phyloP scores from a whole-genome alignment of 352 stramenopile species.

The Phytophthora multivora region DNA sequence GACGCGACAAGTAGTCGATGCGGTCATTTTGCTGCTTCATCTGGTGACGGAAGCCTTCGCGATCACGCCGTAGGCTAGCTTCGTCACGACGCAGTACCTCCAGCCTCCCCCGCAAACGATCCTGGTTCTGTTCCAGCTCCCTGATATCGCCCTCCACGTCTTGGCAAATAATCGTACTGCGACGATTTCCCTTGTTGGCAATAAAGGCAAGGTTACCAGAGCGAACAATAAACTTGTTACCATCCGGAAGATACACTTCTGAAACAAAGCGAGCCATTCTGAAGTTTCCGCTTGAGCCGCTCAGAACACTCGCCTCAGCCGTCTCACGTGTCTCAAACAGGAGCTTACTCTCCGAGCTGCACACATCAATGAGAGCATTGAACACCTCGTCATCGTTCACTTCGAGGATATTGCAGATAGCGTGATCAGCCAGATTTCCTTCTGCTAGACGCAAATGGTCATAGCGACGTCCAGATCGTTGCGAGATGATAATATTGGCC shows the following conservation, averaged over 20 bases:
- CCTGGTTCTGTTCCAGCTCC: slow-evolving; percentile 58
- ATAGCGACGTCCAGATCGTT: slow-evolving; percentile 60
- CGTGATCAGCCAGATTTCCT: slow-evolving; percentile 52
- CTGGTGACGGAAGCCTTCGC: slow-evolving; percentile 47
- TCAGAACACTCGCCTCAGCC: slow-evolving; percentile 61
- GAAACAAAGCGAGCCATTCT: slow-evolving; percentile 67
- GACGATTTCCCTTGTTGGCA: slow-evolving; percentile 64
- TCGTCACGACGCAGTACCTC: slow-evolving; percentile 66
- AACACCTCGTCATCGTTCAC: slow-evolving; percentile 80
- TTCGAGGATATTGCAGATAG: slow-evolving; percentile 81
- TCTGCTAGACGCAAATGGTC: slow-evolving; percentile 59
- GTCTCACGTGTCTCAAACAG: slow-evolving; percentile 65
- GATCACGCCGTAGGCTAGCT: slow-evolving; percentile 42
- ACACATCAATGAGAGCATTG: slow-evolving; percentile 81
- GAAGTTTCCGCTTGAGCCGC: slow-evolving; percentile 60
- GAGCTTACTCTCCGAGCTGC: slow-evolving; percentile 77
- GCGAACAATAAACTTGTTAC: slow-evolving; percentile 82
- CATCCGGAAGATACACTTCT: slow-evolving; percentile 72
- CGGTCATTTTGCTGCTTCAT: slow-evolving; percentile 55
- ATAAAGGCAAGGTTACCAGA: slow-evolving; percentile 83
- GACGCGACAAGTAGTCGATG: slow-evolving; percentile 60
- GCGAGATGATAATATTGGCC: slow-evolving; percentile 82
- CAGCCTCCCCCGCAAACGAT: slow-evolving; percentile 52
- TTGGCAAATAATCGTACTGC: slow-evolving; percentile 76
- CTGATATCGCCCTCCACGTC: slow-evolving; percentile 68